Percentiles rank a stretch among this genome's conserved stretches.
Conservation (phyloP, 139 green algal species). For the Trebouxia sp. region DNA sequence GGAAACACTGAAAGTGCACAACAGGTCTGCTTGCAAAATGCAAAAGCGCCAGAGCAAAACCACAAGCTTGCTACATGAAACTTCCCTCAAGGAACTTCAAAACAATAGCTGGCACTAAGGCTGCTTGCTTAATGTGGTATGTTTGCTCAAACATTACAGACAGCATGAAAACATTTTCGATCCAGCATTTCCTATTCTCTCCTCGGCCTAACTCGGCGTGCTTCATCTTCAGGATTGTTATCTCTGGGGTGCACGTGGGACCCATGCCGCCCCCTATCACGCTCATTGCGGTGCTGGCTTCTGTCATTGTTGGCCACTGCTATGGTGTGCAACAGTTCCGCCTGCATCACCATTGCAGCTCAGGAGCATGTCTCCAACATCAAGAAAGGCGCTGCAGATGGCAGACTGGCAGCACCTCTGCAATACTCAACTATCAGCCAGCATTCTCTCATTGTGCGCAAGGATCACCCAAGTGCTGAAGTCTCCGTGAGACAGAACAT, state of each 20-base stretch:
- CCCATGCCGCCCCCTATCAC: not conserved
- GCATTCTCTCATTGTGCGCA: no score
- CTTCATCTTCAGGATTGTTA: conserved; percentile 27
- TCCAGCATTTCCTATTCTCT: no score
- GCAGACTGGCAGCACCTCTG: no score
- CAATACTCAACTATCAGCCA: no score
- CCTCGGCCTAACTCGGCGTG: conserved; percentile 26
- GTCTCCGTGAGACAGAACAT: no score
- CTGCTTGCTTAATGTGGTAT: no score
- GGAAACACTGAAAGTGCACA: not conserved
- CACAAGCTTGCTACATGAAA: not conserved
- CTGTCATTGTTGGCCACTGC: conserved; percentile 26
- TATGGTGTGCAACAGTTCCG: conserved; percentile 37
- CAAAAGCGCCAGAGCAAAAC: not conserved
- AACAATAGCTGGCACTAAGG: not conserved
- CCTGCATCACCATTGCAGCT: conserved; percentile 1
- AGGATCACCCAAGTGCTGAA: no score
- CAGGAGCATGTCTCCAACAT: not conserved
- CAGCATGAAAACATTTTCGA: no score
- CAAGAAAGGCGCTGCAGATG: not conserved
- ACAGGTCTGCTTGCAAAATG: not conserved
- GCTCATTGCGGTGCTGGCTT: not conserved
- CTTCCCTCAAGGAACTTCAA: not conserved
- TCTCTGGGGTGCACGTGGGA: not conserved
- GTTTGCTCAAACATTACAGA: not conserved